Evolutionary conservation across 1,139 yeast genomes (phyloP), one percentile per base, ranked within the genome.

Genomic region (Pichia sp.): DNA sequence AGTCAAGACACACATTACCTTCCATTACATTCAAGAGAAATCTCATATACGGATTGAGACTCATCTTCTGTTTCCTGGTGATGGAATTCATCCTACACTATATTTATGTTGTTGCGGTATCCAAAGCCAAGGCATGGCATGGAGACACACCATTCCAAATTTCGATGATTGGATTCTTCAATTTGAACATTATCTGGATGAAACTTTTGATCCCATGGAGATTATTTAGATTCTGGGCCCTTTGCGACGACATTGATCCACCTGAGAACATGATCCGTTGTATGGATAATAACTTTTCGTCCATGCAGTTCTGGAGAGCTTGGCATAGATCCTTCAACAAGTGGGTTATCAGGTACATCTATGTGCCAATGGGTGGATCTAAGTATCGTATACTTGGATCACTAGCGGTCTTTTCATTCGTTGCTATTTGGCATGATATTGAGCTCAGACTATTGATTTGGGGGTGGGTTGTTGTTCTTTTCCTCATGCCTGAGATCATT

Each of bases 231-330:
- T 66, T 91, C 50, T 93, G 99, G 98, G 74, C 93, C 8, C 63
- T 93, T 44, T 52, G 85, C 14, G 98, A 93, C 59, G 86, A 86
- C 1, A 85, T 91, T 38, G 98, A 91, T 54, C 86, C 97, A 0
- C 97, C 98, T 2, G 99, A 93, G 56, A 93, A 93, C 53, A 93
- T 93, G 98, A 77, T 93, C 40, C 68, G 99, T 40, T 88, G 98
- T 55, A 86, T 93, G 76, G 84, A 86, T 57, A 86, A 93, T 59
- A 93, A 91, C 59, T 91, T 81, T 57, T 82, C 94, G 19, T 93
- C 96, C 0, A 60, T 85, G 44, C 87, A 94, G 10, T 93, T 93
- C 58, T 93, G 99, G 99, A 72, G 98, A 53, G 94, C 96, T 3
- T 93, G 99, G 99, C 99, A 93, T 58, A 72, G 97, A 50, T 82